These are phyloP conservation scores for Trametes gibbosa DNA, from an alignment of 768 basidiomycete genomes.

Conservation along the genomic window DNA sequence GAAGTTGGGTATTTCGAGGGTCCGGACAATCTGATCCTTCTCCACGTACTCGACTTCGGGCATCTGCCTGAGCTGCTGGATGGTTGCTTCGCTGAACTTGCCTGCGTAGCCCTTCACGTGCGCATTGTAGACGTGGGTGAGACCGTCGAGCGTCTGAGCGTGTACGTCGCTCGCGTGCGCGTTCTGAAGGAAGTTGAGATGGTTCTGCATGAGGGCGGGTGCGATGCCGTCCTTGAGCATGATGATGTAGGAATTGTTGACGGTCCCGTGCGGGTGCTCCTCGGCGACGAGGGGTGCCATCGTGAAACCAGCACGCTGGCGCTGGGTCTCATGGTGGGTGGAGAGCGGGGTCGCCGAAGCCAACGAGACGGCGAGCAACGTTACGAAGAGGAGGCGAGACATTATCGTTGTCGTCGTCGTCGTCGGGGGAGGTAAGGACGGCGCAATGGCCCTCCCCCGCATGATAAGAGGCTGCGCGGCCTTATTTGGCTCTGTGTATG, in stretches of 20 bases:
- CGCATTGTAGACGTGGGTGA: conserved; percentile 75
- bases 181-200: conserved; percentile 74
- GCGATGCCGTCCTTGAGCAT: conserved; percentile 75
- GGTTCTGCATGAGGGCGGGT: conserved; percentile 59
- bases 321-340: conserved; percentile 36
- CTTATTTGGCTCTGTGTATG: conserved; percentile 21
- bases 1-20: conserved; percentile 42
- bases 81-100: conserved; percentile 61
- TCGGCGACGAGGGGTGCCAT: conserved; percentile 60
- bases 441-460: background rate
- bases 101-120: conserved; percentile 81
- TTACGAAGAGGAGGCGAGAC: conserved; percentile 30
- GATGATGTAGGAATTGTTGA: conserved; percentile 95
- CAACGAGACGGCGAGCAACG: conserved; percentile 39
- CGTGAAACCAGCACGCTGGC: conserved; percentile 42
- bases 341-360: conserved; percentile 46
- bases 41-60: conserved; percentile 94
- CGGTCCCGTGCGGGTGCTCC: conserved; percentile 63
- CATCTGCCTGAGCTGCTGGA: conserved; percentile 74
- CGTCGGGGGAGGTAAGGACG: conserved; percentile 4
- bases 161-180: conserved; percentile 55
- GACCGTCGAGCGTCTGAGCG: conserved; percentile 48
- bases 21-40: conserved; percentile 88
- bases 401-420: conserved; percentile 25
- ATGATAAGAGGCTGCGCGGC: conserved; percentile 22